phyloP scores from a whole-genome alignment of 495 filamentous ascomycete species.

The Aspergillus carlsbadensis region DNA sequence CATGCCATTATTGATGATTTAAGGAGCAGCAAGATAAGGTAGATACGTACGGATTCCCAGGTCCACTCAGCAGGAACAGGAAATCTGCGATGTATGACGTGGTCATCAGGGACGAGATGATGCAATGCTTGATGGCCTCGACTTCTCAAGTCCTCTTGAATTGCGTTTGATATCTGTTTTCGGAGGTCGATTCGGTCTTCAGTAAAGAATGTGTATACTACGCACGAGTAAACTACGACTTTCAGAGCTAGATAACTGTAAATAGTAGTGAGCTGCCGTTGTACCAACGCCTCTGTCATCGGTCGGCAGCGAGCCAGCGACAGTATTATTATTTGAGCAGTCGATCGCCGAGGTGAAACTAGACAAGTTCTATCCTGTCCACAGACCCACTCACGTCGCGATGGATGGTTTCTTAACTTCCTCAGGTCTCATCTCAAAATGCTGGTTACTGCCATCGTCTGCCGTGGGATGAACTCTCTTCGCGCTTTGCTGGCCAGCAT shows the following conservation, averaged over 20 bases:
- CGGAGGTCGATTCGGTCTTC: too few relatives aligned
- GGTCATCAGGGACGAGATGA: background rate
- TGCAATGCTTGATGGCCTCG: constrained; percentile 1
- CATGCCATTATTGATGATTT: background rate
- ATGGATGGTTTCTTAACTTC: background rate
- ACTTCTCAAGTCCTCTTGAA: background rate
- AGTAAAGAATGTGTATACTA: too few relatives aligned
- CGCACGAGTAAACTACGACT: too few relatives aligned
- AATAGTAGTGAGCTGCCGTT: too few relatives aligned
- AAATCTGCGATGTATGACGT: constrained; percentile 2
- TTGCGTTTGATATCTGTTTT: background rate
- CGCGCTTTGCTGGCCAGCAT: background rate
- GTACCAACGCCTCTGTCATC: background rate
- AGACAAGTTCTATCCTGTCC: constrained; percentile 4
- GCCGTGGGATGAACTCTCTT: background rate
- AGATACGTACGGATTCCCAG: background rate
- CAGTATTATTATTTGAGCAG: constrained; percentile 23
- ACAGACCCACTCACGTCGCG: background rate
- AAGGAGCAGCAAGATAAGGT: background rate
- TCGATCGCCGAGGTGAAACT: constrained; percentile 15
- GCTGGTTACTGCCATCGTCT: background rate
- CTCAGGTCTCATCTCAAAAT: background rate
- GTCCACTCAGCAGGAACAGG: constrained; percentile 6
- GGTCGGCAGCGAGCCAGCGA: constrained; percentile 5
- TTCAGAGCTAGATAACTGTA: background rate